Percentiles rank a stretch among this genome's conserved stretches.
phyloP scores from a whole-genome alignment of 164 flowering plant species.

The Vitis riparia region DNA sequence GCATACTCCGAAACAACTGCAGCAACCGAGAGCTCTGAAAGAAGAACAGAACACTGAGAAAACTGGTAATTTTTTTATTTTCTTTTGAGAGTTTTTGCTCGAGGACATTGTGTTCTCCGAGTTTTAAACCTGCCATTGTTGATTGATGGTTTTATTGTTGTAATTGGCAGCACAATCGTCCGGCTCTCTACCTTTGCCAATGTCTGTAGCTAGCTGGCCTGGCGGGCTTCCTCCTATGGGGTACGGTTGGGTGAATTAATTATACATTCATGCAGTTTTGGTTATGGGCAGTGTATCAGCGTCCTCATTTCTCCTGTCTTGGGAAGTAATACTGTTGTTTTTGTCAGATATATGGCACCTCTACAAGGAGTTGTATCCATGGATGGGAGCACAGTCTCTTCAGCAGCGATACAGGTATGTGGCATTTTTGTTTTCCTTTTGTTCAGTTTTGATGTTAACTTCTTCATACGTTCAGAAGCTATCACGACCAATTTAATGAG shows the following conservation, averaged over 20 bases:
- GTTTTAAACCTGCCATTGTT: not conserved
- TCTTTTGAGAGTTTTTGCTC: not conserved
- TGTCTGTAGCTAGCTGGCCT: slow-evolving; percentile 81
- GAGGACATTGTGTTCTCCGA: not conserved
- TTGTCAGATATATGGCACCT: slow-evolving; percentile 75
- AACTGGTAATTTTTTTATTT: slow-evolving; percentile 43
- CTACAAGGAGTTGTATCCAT: slow-evolving; percentile 76
- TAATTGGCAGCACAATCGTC: slow-evolving; percentile 45
- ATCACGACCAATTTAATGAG: too few species aligned
- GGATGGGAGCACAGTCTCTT: slow-evolving; percentile 65
- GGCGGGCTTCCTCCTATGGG: slow-evolving; percentile 80
- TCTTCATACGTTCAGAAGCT: too few species aligned
- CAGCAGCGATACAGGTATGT: slow-evolving; percentile 65
- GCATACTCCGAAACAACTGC: slow-evolving; percentile 23
- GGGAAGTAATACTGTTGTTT: slow-evolving; percentile 14
- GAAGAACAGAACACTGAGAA: slow-evolving; percentile 46
- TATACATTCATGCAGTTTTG: not conserved
- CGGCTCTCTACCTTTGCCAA: slow-evolving; percentile 52
- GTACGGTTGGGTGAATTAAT: slow-evolving; percentile 25
- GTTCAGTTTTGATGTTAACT: not conserved
- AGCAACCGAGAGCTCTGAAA: slow-evolving; percentile 24
- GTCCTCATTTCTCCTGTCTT: not conserved
- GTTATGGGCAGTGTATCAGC: not conserved
- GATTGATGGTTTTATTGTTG: not conserved
- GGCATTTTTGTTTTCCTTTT: not conserved